Conservation (phyloP, 768 basidiomycete genomes). For the Tricholoma sp. region DNA sequence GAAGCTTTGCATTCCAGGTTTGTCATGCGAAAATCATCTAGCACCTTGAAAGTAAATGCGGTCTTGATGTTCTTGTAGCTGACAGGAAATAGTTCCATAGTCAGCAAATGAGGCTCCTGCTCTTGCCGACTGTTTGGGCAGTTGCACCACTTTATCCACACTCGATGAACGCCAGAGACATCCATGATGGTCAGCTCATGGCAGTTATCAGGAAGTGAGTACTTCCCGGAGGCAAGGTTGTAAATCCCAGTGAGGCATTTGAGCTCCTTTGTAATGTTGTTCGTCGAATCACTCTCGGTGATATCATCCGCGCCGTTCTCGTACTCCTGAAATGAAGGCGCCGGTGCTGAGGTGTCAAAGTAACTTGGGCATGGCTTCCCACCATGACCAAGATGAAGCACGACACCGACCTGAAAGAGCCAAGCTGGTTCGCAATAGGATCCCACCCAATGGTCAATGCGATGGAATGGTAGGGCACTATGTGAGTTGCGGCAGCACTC, state of each 20-base stretch:
- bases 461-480: conserved; percentile 5
- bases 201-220: not conserved
- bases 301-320: not conserved
- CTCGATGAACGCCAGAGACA: not conserved
- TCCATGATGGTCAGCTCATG: not conserved
- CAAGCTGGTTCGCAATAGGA: conserved; percentile 2
- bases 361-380: not conserved
- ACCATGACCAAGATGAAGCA: conserved; percentile 4
- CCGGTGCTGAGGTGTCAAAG: not conserved
- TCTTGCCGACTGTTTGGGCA: conserved; percentile 11
- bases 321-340: not conserved
- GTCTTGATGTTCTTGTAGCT: conserved; percentile 2
- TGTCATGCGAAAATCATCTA: conserved; percentile 5
- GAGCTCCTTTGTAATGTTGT: not conserved
- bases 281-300: not conserved
- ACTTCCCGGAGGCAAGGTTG: too few species aligned
- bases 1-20: conserved; percentile 15
- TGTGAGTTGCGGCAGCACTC: not conserved
- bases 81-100: conserved; percentile 4
- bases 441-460: conserved; percentile 16
- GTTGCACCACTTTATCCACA: not conserved
- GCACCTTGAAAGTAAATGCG: conserved; percentile 5
- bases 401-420: conserved; percentile 10
- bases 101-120: conserved; percentile 4
- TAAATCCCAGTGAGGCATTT: not conserved